Evolutionary conservation across 306 rosid genomes (phyloP).

Genomic region (Cyclanthera cordifolia): DNA sequence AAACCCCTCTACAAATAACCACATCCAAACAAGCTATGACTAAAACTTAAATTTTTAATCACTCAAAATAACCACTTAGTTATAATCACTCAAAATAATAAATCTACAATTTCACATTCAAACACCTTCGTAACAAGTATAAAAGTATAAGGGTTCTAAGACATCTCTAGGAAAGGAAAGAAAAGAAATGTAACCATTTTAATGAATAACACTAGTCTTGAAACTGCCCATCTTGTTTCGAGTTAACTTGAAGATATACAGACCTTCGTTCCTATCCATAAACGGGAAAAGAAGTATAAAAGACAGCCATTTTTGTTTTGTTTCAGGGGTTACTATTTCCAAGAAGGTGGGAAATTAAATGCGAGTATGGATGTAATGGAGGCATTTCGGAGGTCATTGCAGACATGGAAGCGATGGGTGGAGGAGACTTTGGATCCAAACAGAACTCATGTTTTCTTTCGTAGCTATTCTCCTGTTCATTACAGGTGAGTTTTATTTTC

Average conservation of each 20-base stretch:
- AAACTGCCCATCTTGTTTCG: not conserved
- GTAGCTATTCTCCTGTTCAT: slow-evolving; percentile 68
- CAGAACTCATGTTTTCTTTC: slow-evolving; percentile 51
- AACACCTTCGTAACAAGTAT: too few relatives aligned
- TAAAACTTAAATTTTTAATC: too few relatives aligned
- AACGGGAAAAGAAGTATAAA: not conserved
- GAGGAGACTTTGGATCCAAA: slow-evolving; percentile 34
- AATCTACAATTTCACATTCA: too few relatives aligned
- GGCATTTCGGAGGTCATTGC: slow-evolving; percentile 56
- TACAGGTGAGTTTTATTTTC: slow-evolving; percentile 38
- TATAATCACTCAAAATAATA: too few relatives aligned
- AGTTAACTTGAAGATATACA: not conserved
- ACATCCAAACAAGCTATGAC: too few relatives aligned
- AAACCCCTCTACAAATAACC: too few relatives aligned
- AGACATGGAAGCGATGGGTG: slow-evolving; percentile 76
- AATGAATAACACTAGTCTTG: not conserved
- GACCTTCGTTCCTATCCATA: not conserved
- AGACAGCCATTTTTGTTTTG: not conserved
- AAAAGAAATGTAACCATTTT: not conserved
- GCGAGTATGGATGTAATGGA: slow-evolving; percentile 49
- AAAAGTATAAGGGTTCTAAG: too few relatives aligned
- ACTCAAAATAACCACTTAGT: too few relatives aligned
- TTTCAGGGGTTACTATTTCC: slow-evolving; percentile 62
- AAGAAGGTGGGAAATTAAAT: slow-evolving; percentile 50
- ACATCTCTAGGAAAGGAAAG: too few relatives aligned